These are phyloP conservation scores for Ogataea polymorpha DNA, from an alignment of 805 yeast genomes.

Conservation along the genomic window DNA sequence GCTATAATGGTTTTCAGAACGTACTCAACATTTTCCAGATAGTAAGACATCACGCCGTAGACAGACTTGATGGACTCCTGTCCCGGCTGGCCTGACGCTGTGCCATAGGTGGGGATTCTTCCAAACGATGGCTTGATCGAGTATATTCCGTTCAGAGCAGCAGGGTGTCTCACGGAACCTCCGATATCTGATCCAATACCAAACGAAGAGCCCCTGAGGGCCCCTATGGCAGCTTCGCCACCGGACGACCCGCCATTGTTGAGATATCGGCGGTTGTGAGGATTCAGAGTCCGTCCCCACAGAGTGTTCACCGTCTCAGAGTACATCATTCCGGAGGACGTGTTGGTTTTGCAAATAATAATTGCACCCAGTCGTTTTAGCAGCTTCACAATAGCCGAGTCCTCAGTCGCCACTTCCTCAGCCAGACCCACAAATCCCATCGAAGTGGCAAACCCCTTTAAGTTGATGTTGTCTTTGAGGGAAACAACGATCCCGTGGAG, in stretches of 20 bases:
- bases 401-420: constrained; percentile 31
- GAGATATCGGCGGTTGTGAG: constrained; percentile 44
- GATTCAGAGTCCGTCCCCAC: constrained; percentile 49
- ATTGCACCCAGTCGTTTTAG: constrained; percentile 50
- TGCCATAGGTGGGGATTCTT: constrained; percentile 34
- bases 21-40: constrained; percentile 47
- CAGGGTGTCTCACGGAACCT: constrained; percentile 50
- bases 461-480: constrained; percentile 42
- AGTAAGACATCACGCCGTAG: constrained; percentile 51
- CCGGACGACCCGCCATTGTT: constrained; percentile 66
- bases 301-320: constrained; percentile 51
- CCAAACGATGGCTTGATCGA: constrained; percentile 51
- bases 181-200: constrained; percentile 52
- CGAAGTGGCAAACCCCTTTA: constrained; percentile 47
- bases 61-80: constrained; percentile 57
- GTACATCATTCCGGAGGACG: constrained; percentile 62
- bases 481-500: constrained; percentile 61
- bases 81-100: constrained; percentile 41
- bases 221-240: constrained; percentile 61
- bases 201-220: constrained; percentile 51
- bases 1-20: constrained; percentile 38
- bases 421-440: constrained; percentile 44
- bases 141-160: constrained; percentile 53
- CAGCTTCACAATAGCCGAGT: constrained; percentile 37
- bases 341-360: constrained; percentile 50